phyloP scores from a whole-genome alignment of 345 rosid species.

The Trapa incisa region DNA sequence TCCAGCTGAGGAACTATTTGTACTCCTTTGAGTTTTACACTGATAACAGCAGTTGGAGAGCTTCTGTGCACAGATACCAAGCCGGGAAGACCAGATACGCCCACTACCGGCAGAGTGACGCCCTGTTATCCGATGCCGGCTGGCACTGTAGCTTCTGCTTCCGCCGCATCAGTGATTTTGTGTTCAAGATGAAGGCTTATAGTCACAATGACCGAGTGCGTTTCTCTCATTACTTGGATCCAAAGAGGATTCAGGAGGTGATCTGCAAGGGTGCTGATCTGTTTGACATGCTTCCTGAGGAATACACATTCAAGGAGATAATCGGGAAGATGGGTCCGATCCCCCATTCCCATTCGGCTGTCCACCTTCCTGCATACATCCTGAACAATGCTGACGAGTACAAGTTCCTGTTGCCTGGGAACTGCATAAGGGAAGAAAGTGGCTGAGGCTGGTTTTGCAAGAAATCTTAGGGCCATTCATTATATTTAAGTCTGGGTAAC shows the following conservation, averaged over 20 bases:
- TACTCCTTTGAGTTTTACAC: slow-evolving; percentile 67
- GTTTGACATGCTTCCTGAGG: slow-evolving; percentile 91
- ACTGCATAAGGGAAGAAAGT: slow-evolving; percentile 57
- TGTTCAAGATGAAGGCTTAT: slow-evolving; percentile 95
- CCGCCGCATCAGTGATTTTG: slow-evolving; percentile 54
- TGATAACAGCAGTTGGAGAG: slow-evolving; percentile 87
- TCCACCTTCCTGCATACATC: slow-evolving; percentile 65
- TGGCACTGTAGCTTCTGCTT: slow-evolving; percentile 99
- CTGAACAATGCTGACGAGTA: slow-evolving; percentile 60
- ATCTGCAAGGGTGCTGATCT: slow-evolving; percentile 73
- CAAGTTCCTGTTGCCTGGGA: slow-evolving; percentile 73
- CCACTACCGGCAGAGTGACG: slow-evolving; percentile 68
- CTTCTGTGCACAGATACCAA: slow-evolving; percentile 62
- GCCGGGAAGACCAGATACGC: slow-evolving; percentile 61
- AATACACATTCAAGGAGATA: slow-evolving; percentile 77
- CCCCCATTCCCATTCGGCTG: slow-evolving; percentile 59
- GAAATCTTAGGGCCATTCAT: neutral
- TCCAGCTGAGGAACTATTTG: slow-evolving; percentile 67
- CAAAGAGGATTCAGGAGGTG: slow-evolving; percentile 65
- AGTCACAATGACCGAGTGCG: slow-evolving; percentile 85
- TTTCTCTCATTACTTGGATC: slow-evolving; percentile 72
- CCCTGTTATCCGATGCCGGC: slow-evolving; percentile 63
- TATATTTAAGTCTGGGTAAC: neutral
- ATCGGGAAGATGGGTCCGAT: slow-evolving; percentile 85
- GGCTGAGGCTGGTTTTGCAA: slow-evolving; percentile 25